Conservation (phyloP, 2,329 filamentous ascomycete species). For the Cladosporium phlei region DNA sequence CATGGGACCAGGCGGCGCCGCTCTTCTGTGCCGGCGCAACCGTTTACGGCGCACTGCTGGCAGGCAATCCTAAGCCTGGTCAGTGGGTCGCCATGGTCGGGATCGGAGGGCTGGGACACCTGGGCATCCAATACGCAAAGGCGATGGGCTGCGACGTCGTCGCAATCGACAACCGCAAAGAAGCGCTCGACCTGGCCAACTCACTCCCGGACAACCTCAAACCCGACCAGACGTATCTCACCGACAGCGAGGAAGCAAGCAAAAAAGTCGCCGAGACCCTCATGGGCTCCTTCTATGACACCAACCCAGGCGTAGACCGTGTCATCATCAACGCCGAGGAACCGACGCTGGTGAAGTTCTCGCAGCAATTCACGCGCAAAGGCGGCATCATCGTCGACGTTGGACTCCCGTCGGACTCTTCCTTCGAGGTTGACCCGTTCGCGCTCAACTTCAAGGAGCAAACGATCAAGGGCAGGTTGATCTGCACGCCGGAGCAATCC, state of each 20-base stretch:
- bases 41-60: slow-evolving; percentile 39
- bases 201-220: slow-evolving; percentile 1
- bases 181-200: neutral
- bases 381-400: slow-evolving; percentile 12
- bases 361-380: slow-evolving; percentile 13
- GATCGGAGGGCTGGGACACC: slow-evolving; percentile 44
- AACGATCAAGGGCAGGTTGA: slow-evolving; percentile 9
- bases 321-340: slow-evolving; percentile 12
- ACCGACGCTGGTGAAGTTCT: slow-evolving; percentile 6
- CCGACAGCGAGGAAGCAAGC: slow-evolving; percentile 1
- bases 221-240: slow-evolving; percentile 6
- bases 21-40: slow-evolving; percentile 61
- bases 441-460: slow-evolving; percentile 14
- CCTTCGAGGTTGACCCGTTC: slow-evolving; percentile 9
- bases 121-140: slow-evolving; percentile 45
- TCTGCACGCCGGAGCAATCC: slow-evolving; percentile 14
- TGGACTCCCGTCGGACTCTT: neutral
- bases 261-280: slow-evolving; percentile 8
- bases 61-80: slow-evolving; percentile 20
- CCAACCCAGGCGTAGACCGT: slow-evolving; percentile 13
- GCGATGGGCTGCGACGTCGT: slow-evolving; percentile 43
- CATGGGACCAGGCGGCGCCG: slow-evolving; percentile 51
- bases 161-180: slow-evolving; percentile 43
- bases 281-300: slow-evolving; percentile 14
- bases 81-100: slow-evolving; percentile 43